Evolutionary conservation across 1,284 basidiomycete species (phyloP).

Genomic region (Moniliophthora roreri): DNA sequence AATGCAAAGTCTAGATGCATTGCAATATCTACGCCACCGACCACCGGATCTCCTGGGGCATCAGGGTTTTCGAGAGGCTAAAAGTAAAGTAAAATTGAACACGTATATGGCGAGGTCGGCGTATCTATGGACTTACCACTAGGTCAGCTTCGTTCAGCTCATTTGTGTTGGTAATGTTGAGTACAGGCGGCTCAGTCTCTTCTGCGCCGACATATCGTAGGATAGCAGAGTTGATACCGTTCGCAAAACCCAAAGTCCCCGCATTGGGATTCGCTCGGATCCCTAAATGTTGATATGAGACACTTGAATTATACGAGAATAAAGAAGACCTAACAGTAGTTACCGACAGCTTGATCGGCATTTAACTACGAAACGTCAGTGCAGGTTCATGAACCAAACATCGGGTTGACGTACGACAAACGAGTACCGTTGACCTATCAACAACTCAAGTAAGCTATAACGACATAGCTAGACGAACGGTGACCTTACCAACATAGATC

Average conservation of each 20-base stretch:
- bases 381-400: not conserved
- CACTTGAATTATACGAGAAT: not conserved
- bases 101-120: not conserved
- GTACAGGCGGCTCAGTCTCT: slow-evolving; percentile 29
- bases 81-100: slow-evolving; percentile 31
- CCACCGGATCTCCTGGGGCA: slow-evolving; percentile 29
- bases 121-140: not conserved
- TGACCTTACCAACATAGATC: too few relatives aligned
- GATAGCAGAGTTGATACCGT: slow-evolving; percentile 39
- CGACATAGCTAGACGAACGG: too few relatives aligned
- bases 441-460: too few relatives aligned
- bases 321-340: slow-evolving; percentile 35
- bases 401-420: slow-evolving; percentile 31
- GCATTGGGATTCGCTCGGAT: slow-evolving; percentile 25
- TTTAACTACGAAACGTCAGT: slow-evolving; percentile 18
- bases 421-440: slow-evolving; percentile 34
- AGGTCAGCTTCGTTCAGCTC: slow-evolving; percentile 20
- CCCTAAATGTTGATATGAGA: slow-evolving; percentile 13
- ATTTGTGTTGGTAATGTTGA: not conserved
- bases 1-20: slow-evolving; percentile 7
- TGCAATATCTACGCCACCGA: slow-evolving; percentile 30
- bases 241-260: slow-evolving; percentile 20
- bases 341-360: slow-evolving; percentile 33
- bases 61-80: slow-evolving; percentile 30
- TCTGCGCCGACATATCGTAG: slow-evolving; percentile 42